Conservation (phyloP, 306 rosid species). For the Comarum palustre region DNA sequence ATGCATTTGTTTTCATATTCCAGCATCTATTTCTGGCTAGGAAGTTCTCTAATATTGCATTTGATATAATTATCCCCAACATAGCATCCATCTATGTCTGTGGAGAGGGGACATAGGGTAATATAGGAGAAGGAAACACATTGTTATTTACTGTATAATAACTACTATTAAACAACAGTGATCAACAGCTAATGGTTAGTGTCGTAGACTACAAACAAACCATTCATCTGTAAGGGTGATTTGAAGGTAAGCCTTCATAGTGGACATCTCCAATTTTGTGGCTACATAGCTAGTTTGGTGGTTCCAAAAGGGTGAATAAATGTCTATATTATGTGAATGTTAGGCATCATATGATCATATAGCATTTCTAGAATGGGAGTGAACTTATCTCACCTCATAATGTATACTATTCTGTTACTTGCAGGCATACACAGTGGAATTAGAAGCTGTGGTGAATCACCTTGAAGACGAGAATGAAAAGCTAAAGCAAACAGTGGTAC, state of each 20-base stretch:
- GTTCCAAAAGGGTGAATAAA: background rate
- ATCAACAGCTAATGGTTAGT: background rate
- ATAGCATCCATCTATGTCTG: background rate
- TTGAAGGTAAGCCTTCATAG: background rate
- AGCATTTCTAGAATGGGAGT: background rate
- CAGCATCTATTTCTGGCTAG: background rate
- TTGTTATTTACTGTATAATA: background rate
- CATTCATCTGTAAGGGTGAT: background rate
- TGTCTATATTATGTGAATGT: background rate
- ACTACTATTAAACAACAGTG: background rate
- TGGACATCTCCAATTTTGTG: background rate
- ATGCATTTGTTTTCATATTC: background rate
- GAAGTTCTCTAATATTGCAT: background rate
- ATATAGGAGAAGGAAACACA: too few relatives aligned
- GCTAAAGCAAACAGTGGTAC: conserved; percentile 60
- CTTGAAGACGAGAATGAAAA: conserved; percentile 53
- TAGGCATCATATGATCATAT: background rate
- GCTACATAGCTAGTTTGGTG: background rate
- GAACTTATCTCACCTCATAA: background rate
- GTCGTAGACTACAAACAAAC: background rate
- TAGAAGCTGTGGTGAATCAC: conserved; percentile 57
- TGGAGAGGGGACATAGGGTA: background rate
- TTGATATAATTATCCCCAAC: background rate
- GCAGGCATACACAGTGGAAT: conserved; percentile 76
- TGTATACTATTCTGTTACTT: background rate